These are phyloP conservation scores for Epichloe typhina DNA, from an alignment of 2,329 filamentous ascomycete species.

Conservation along the genomic window DNA sequence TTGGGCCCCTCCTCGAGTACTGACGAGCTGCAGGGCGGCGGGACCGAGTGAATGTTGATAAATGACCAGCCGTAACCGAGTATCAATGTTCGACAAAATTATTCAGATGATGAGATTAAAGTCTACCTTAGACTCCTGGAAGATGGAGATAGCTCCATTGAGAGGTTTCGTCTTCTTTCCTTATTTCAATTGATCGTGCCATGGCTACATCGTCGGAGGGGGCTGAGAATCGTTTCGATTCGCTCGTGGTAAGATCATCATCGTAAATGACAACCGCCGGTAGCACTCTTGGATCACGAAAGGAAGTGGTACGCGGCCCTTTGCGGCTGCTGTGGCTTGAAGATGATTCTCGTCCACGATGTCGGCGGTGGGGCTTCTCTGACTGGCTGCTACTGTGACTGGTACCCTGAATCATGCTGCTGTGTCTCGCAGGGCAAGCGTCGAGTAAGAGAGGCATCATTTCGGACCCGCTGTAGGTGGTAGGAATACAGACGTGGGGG, in stretches of 20 bases:
- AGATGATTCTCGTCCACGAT: neutral
- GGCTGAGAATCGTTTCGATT: constrained; percentile 15
- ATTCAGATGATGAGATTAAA: neutral
- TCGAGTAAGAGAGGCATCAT: constrained; percentile 29
- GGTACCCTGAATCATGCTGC: neutral
- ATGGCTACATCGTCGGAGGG: constrained; percentile 11
- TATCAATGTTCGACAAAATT: neutral
- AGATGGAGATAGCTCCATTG: constrained; percentile 24
- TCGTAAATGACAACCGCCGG: constrained; percentile 26
- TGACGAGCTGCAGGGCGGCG: neutral
- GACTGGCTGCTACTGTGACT: constrained; percentile 4
- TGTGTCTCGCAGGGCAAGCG: constrained; percentile 9
- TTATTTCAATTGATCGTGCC: constrained; percentile 8
- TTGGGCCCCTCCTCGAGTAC: neutral
- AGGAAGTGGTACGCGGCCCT: constrained; percentile 7
- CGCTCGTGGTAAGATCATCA: constrained; percentile 20
- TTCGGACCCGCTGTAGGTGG: constrained; percentile 46
- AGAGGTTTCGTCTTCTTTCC: constrained; percentile 13
- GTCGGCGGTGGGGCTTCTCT: neutral
- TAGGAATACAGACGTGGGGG: constrained; percentile 46
- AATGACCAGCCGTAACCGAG: neutral
- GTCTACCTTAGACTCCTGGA: constrained; percentile 19
- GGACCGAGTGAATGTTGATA: neutral
- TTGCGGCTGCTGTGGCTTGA: constrained; percentile 2
- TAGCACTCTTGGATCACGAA: constrained; percentile 11